Evolutionary conservation across 306 rosid genomes (phyloP), one percentile per base, ranked within the genome.

Genomic region (Cucurbita maxima): DNA sequence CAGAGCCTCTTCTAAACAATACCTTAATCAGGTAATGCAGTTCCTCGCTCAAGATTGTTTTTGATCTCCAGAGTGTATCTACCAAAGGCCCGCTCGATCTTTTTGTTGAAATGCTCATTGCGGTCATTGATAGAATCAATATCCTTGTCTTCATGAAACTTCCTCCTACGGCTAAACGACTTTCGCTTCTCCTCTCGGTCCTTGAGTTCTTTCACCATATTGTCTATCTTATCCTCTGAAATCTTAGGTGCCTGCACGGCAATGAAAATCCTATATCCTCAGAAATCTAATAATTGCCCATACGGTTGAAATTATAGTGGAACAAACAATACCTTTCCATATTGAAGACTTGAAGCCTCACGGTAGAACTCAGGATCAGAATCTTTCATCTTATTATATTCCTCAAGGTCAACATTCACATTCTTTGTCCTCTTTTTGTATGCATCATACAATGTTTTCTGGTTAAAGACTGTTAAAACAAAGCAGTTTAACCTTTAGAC

Each of bases 281-380:
- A 43, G 40, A 70, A 62, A 77, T 52, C 36, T 62, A 19, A 45
- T 48, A 64, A 41, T 43, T 43, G 40, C 38, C 38, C 16, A 66
- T 58, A 79, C 13, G 76, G 50, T 61, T 36, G 36, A 50, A 34
- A 44, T 68, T 70, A 80, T 13, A 0, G 44, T 76, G 64, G 30
- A 43, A 77, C 19, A 47, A 67, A 80, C 10, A 61, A 15, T 82
- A 94, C 99, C 96, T 94, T 94, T 58, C 99, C 99, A 79, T 91
- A 91, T 53, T 84, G 96, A 72, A 91, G 97, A 86, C 97, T 91
- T 60, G 99, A 86, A 69, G 99, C 97, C 73, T 91, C 97, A n/a
- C 99, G 96, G 58, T 91, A 94, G 84, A 94, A 94, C 86, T 94
- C 99, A 0, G 97, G 99, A 84, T 91, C 99, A 61, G 95, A 87